Evolutionary conservation across 257 asterid species (phyloP).

Genomic region (Lantana camara): DNA sequence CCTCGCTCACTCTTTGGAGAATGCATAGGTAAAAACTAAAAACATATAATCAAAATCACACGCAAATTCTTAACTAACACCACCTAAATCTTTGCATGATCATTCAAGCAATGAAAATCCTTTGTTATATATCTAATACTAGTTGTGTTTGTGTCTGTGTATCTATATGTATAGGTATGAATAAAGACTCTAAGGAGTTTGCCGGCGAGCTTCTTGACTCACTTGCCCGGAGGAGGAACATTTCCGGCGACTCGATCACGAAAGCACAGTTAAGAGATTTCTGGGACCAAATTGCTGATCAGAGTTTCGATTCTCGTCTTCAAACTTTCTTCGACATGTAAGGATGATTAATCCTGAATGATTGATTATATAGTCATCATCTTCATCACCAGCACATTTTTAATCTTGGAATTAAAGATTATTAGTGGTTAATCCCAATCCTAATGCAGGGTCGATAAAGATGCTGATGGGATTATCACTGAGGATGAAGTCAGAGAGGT

Average conservation of each 20-base stretch:
- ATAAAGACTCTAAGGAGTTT: constrained; percentile 71
- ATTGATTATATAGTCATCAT: neutral
- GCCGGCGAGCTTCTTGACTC: constrained; percentile 82
- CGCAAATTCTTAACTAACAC: constrained; percentile 21
- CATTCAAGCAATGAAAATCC: neutral
- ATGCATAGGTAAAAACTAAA: constrained; percentile 68
- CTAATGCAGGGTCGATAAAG: constrained; percentile 86
- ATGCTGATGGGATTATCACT: constrained; percentile 77
- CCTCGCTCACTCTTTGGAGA: constrained; percentile 72
- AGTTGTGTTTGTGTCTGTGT: neutral
- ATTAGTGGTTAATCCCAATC: neutral
- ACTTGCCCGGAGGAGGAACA: constrained; percentile 61
- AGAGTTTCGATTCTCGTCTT: constrained; percentile 83
- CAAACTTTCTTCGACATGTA: constrained; percentile 93
- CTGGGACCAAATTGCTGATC: constrained; percentile 84
- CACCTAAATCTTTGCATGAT: constrained; percentile 19
- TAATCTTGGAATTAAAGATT: neutral
- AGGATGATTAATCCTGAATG: neutral
- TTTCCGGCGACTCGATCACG: constrained; percentile 56
- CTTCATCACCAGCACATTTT: neutral
- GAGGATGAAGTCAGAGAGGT: constrained; percentile 95
- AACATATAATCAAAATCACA: neutral
- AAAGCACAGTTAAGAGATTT: constrained; percentile 66
- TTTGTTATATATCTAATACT: neutral
- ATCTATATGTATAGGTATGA: constrained; percentile 63